Evolutionary conservation across 2,329 filamentous ascomycete species (phyloP).

Genomic region (Mycosphaerella arachidis): DNA sequence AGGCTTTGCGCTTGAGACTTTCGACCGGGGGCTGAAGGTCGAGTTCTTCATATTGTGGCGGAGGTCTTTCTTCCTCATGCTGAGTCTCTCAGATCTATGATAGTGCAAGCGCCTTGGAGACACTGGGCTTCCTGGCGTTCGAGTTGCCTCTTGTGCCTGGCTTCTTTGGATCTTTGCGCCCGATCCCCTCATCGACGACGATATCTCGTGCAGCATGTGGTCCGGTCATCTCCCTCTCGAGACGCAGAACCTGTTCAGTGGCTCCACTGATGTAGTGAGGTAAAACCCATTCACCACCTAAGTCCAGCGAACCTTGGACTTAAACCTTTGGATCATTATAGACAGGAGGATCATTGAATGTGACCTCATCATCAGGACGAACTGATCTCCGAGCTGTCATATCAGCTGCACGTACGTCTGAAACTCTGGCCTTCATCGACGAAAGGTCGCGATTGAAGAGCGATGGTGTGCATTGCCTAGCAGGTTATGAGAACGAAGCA

Average conservation of each 20-base stretch:
- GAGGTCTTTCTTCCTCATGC: background rate
- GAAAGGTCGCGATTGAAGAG: background rate
- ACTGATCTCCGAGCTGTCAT: background rate
- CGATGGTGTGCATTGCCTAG: too few relatives aligned
- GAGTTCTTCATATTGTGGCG: background rate
- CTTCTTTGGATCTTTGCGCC: background rate
- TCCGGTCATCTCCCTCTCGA: background rate
- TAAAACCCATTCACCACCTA: background rate
- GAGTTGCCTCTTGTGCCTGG: background rate
- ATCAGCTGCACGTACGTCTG: background rate
- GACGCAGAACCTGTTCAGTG: background rate
- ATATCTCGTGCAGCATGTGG: background rate
- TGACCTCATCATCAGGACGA: background rate
- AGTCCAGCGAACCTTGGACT: background rate
- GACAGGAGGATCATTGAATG: background rate
- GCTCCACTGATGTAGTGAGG: background rate
- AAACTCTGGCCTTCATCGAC: background rate
- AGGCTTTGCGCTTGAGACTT: background rate
- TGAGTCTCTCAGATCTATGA: background rate
- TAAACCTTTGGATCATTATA: background rate
- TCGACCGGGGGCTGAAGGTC: too few relatives aligned
- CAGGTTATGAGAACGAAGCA: too few relatives aligned
- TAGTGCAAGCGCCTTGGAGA: background rate
- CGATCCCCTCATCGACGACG: background rate
- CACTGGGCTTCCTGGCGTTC: too few relatives aligned